A percentile compares a stretch with the other conserved stretches of the same genome.
phyloP scores from a whole-genome alignment of 2,329 filamentous ascomycete species.

The Claviceps pazoutovae region DNA sequence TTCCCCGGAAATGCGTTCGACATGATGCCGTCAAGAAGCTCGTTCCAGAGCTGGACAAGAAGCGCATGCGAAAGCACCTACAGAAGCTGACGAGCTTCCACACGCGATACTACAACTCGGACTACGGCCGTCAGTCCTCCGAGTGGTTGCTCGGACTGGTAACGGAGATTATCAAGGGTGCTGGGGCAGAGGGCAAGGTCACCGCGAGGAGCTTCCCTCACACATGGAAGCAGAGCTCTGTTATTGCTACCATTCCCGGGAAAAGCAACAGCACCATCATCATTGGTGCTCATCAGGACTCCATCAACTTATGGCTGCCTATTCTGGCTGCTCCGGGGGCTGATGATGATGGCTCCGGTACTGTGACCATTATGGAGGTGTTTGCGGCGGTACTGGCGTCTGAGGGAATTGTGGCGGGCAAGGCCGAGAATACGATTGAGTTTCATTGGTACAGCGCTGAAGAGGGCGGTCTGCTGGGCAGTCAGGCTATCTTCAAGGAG shows the following conservation, averaged over 20 bases:
- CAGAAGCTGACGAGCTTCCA: constrained; percentile 67
- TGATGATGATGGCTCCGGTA: constrained; percentile 90
- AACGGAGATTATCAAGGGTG: constrained; percentile 52
- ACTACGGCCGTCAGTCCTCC: constrained; percentile 69
- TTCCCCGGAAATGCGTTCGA: constrained; percentile 51
- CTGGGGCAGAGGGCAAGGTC: constrained; percentile 56
- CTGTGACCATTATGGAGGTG: constrained; percentile 87
- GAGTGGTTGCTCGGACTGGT: constrained; percentile 75
- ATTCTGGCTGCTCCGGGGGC: constrained; percentile 77
- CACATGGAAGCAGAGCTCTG: constrained; percentile 76
- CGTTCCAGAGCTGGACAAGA: constrained; percentile 55
- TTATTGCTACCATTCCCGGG: constrained; percentile 85
- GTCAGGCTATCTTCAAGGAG: constrained; percentile 72
- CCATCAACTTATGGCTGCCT: constrained; percentile 83
- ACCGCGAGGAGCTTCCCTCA: constrained; percentile 64
- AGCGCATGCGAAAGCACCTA: constrained; percentile 63
- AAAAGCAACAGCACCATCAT: constrained; percentile 73
- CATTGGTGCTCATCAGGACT: constrained; percentile 87
- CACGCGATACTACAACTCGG: constrained; percentile 69
- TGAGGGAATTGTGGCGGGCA: constrained; percentile 54
- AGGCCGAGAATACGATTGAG: constrained; percentile 74
- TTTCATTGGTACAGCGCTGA: constrained; percentile 96
- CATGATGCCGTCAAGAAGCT: constrained; percentile 55
- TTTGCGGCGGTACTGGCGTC: constrained; percentile 67
- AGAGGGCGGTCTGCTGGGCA: constrained; percentile 75